Percentiles rank a stretch among this genome's conserved stretches.
These are phyloP conservation scores for Rugosomyces carneus DNA, from an alignment of 1,284 basidiomycete species.

Conservation along the genomic window DNA sequence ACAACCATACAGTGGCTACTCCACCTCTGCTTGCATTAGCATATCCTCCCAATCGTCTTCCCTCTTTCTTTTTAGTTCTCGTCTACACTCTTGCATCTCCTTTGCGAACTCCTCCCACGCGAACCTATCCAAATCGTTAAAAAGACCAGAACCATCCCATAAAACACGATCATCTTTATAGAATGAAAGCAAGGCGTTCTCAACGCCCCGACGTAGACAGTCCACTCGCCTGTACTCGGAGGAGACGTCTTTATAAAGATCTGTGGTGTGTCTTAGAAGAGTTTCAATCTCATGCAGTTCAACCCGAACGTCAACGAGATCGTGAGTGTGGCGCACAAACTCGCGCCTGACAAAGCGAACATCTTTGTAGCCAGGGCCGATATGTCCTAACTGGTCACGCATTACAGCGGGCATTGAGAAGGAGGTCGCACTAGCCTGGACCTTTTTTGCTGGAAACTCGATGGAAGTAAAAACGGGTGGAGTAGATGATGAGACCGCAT, in stretches of 20 bases:
- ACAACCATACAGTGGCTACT: not conserved
- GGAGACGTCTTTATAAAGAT: constrained; percentile 7
- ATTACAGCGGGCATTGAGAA: not conserved
- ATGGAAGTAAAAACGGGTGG: not conserved
- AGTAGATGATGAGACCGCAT: not conserved
- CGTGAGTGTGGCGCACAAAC: constrained; percentile 17
- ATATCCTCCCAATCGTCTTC: not conserved
- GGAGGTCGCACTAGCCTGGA: not conserved
- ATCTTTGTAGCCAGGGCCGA: constrained; percentile 15
- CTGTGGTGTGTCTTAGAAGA: constrained; percentile 13
- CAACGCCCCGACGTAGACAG: constrained; percentile 14
- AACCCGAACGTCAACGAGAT: constrained; percentile 5
- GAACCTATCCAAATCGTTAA: constrained; percentile 6
- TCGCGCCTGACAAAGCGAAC: constrained; percentile 19
- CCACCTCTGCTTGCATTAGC: not conserved
- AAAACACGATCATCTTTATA: constrained; percentile 18
- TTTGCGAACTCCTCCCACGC: constrained; percentile 5
- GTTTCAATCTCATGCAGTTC: constrained; percentile 12
- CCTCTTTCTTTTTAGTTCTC: not conserved
- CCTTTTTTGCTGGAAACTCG: not conserved
- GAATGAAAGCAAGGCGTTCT: constrained; percentile 13
- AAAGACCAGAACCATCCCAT: constrained; percentile 23
- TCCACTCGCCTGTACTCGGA: constrained; percentile 13
- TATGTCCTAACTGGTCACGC: not conserved
- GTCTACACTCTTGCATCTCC: not conserved